These are phyloP conservation scores for Trifolium fragiferum DNA, from an alignment of 306 rosid genomes.

Conservation along the genomic window DNA sequence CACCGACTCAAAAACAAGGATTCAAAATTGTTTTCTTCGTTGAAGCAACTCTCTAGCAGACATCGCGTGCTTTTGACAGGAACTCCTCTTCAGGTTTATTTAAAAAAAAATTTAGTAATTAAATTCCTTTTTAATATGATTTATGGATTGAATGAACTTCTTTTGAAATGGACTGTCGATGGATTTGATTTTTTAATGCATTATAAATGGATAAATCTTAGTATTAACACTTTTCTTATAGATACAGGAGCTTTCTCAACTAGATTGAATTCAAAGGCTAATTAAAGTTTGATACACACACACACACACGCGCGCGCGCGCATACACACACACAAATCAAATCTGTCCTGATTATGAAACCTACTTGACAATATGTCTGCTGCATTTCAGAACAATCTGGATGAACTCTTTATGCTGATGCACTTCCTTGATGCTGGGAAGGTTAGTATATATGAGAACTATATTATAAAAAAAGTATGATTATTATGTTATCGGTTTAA, in stretches of 20 bases:
- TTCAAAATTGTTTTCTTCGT: constrained; percentile 88
- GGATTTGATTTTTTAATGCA: background rate
- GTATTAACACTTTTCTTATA: background rate
- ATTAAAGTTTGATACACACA: background rate
- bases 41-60: constrained; percentile 75
- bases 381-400: constrained; percentile 89
- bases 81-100: constrained; percentile 96
- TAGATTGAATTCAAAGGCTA: constrained; percentile 5
- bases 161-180: background rate
- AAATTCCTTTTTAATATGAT: background rate
- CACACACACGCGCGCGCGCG: too few species aligned
- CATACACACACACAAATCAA: background rate
- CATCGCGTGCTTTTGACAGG: constrained; percentile 97
- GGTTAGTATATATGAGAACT: constrained; percentile 60
- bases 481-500: constrained; percentile 16
- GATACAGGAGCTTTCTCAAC: background rate
- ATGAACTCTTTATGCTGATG: constrained; percentile 98
- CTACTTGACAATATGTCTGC: constrained; percentile 41
- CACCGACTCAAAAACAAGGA: constrained; percentile 98
- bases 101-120: background rate
- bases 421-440: constrained; percentile 98
- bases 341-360: constrained; percentile 23
- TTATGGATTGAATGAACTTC: background rate
- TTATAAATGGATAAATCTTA: background rate
- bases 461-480: constrained; percentile 28